phyloP scores from a whole-genome alignment of 352 stramenopile genomes.

The Phytopythium chamaehyphon region DNA sequence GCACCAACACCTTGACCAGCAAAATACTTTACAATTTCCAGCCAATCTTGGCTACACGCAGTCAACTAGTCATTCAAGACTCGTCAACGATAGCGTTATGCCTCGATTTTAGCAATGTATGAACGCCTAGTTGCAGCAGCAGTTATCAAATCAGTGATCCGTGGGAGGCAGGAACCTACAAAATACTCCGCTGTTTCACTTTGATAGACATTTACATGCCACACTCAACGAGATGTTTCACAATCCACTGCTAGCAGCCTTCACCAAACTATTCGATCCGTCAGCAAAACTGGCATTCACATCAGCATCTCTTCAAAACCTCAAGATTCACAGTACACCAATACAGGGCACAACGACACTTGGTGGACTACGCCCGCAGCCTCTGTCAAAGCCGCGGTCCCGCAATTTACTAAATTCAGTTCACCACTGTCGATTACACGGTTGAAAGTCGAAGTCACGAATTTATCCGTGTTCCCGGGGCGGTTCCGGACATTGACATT shows the following conservation, averaged over 20 bases:
- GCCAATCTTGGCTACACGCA: too few relatives aligned
- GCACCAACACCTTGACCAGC: background rate
- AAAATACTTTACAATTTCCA: constrained; percentile 1
- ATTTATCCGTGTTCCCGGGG: too few relatives aligned
- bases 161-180: too few relatives aligned
- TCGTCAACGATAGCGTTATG: too few relatives aligned
- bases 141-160: constrained; percentile 1
- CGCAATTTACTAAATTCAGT: too few relatives aligned
- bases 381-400: background rate
- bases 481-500: too few relatives aligned
- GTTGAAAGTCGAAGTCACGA: too few relatives aligned
- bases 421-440: too few relatives aligned
- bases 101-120: too few relatives aligned
- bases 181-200: too few relatives aligned
- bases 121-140: constrained; percentile 1
- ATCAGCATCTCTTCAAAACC: background rate
- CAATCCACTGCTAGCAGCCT: background rate
- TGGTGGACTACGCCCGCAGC: background rate
- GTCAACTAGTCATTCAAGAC: too few relatives aligned
- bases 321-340: background rate
- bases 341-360: too few relatives aligned
- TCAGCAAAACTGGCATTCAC: background rate
- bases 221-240: background rate
- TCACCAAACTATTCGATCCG: background rate
- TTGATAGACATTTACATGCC: background rate